These are phyloP conservation scores for Cymbopogon citratus DNA, from an alignment of 176 grass and related monocot species.

Conservation along the genomic window DNA sequence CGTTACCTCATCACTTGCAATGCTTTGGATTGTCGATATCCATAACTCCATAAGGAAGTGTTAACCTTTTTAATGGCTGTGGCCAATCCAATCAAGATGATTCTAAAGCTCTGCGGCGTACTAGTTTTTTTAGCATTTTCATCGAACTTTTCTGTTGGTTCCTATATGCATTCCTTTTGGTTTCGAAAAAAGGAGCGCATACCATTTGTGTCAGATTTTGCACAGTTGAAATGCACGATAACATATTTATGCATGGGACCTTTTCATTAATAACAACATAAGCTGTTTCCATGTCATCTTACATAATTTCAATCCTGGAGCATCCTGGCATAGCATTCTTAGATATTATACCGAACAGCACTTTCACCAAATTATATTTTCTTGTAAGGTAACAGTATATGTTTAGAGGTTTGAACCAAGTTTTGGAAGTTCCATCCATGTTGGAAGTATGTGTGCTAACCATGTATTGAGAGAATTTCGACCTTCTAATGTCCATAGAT, in stretches of 20 bases:
- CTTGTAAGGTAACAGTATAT: not conserved
- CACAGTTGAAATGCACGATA: not conserved
- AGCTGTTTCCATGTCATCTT: not conserved
- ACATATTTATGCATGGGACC: not conserved
- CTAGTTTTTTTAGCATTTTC: slow-evolving; percentile 7
- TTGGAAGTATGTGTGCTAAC: not conserved
- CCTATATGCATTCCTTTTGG: not conserved
- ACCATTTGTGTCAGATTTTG: not conserved
- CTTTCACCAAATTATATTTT: slow-evolving; percentile 3
- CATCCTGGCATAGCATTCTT: not conserved
- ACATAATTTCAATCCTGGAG: not conserved
- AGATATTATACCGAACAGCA: not conserved
- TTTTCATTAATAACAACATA: not conserved
- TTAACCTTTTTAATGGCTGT: not conserved
- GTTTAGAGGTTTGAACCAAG: not conserved
- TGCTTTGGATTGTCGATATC: not conserved
- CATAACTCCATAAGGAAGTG: not conserved
- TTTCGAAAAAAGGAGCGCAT: not conserved
- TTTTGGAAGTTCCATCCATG: not conserved
- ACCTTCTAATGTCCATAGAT: slow-evolving; percentile 4
- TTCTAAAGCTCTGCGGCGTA: not conserved
- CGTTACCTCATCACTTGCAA: not conserved
- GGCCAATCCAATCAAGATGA: not conserved
- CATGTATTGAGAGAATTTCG: not conserved
- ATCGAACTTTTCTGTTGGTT: not conserved